phyloP scores from a whole-genome alignment of 306 rosid species.

The Lathyrus tuberosus region DNA sequence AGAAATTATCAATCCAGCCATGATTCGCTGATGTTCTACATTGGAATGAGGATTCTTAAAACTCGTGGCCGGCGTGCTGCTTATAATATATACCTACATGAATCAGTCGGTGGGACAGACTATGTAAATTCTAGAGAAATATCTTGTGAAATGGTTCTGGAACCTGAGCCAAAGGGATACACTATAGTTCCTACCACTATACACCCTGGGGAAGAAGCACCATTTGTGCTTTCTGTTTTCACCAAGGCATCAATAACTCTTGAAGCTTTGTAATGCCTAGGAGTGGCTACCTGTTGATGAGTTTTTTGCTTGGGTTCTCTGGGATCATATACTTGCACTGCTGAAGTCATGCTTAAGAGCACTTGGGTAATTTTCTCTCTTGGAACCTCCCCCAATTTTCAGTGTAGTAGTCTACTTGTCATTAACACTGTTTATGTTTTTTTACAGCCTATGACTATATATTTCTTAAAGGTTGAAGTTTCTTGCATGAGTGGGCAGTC shows the following conservation, averaged over 20 bases:
- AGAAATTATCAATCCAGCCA: conserved; percentile 98
- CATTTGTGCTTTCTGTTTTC: conserved; percentile 96
- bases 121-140: conserved; percentile 97
- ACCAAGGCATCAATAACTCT: conserved; percentile 91
- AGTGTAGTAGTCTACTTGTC: neutral
- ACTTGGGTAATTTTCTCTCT: conserved; percentile 46
- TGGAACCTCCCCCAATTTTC: neutral
- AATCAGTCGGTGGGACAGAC: conserved; percentile 98
- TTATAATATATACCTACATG: conserved; percentile 92
- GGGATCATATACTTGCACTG: conserved; percentile 38
- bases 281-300: conserved; percentile 45
- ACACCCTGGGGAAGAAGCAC: conserved; percentile 99
- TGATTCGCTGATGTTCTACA: conserved; percentile 95
- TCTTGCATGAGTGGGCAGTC: conserved; percentile 36
- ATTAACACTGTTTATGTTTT: conserved; percentile 31
- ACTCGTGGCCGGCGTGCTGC: conserved; percentile 98
- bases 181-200: conserved; percentile 98
- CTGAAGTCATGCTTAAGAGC: conserved; percentile 37
- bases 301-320: conserved; percentile 64
- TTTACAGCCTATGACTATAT: conserved; percentile 37
- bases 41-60: conserved; percentile 97
- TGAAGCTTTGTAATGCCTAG: conserved; percentile 72
- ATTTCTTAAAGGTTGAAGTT: conserved; percentile 33
- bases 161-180: conserved; percentile 98
- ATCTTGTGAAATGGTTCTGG: conserved; percentile 98